Evolutionary conservation across 148 eudicot genomes (phyloP).

Genomic region (Rhododendron vialii): DNA sequence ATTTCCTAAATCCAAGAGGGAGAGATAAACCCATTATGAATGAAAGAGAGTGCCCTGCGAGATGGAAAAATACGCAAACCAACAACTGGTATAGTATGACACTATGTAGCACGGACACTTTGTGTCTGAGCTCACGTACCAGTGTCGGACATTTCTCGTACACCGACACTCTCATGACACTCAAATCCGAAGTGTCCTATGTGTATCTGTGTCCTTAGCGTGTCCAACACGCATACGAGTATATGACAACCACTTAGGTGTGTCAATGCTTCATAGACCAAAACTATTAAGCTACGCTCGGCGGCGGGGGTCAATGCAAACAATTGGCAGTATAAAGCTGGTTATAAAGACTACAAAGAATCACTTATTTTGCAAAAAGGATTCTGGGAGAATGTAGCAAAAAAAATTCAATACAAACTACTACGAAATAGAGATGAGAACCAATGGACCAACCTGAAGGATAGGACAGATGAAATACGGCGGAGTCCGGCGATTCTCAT

Average conservation of each 20-base stretch:
- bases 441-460: constrained; percentile 56
- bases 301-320: neutral
- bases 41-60: neutral
- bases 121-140: too few species aligned
- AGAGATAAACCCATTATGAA: neutral
- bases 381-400: neutral
- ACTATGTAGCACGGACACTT: too few species aligned
- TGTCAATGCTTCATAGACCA: neutral
- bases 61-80: neutral
- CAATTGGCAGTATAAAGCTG: neutral
- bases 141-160: too few species aligned
- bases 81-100: neutral
- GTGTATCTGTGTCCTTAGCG: neutral
- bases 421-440: neutral
- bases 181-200: too few species aligned
- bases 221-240: neutral
- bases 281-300: neutral
- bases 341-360: neutral
- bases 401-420: neutral
- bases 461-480: constrained; percentile 76
- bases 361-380: neutral
- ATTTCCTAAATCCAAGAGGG: neutral
- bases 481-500: constrained; percentile 35
- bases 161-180: too few species aligned
- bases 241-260: neutral